phyloP scores from a whole-genome alignment of 2,329 filamentous ascomycete genomes.

The Arachnopeziza araneosa region DNA sequence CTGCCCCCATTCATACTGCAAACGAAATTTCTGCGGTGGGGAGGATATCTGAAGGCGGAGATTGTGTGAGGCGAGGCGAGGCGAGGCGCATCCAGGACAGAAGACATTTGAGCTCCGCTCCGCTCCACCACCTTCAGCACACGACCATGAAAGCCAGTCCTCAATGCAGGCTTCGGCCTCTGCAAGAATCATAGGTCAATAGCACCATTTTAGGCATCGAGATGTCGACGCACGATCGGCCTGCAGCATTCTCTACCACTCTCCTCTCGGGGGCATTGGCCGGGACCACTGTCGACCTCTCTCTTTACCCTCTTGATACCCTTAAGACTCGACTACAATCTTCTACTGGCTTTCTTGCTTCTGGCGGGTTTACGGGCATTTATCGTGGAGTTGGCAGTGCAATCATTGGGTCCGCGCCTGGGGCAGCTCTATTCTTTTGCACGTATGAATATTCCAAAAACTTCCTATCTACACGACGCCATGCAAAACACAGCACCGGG shows the following conservation, averaged over 20 bases:
- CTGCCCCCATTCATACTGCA: conserved; percentile 34
- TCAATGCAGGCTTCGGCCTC: conserved; percentile 21
- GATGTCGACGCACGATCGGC: not conserved
- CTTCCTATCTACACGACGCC: conserved; percentile 35
- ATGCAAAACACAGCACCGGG: conserved; percentile 15
- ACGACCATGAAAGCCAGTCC: conserved; percentile 14
- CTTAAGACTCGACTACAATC: conserved; percentile 97
- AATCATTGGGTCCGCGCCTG: conserved; percentile 84
- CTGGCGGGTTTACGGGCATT: conserved; percentile 84
- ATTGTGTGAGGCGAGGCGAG: too few relatives aligned
- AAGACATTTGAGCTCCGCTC: conserved; percentile 9
- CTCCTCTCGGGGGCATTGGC: conserved; percentile 81
- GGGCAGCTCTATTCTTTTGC: conserved; percentile 95
- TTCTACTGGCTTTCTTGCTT: conserved; percentile 66
- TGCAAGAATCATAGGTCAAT: not conserved
- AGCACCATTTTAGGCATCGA: not conserved
- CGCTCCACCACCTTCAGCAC: conserved; percentile 6
- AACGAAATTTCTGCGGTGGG: conserved; percentile 19
- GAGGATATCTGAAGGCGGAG: too few relatives aligned
- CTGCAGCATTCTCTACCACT: conserved; percentile 37
- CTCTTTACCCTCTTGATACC: conserved; percentile 96
- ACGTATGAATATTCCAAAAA: conserved; percentile 78
- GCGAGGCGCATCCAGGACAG: conserved; percentile 6
- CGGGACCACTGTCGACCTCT: conserved; percentile 93
- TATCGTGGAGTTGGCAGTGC: conserved; percentile 90